phyloP scores from a whole-genome alignment of 371 early-diverging fungal genomes.

The Circinella minor region DNA sequence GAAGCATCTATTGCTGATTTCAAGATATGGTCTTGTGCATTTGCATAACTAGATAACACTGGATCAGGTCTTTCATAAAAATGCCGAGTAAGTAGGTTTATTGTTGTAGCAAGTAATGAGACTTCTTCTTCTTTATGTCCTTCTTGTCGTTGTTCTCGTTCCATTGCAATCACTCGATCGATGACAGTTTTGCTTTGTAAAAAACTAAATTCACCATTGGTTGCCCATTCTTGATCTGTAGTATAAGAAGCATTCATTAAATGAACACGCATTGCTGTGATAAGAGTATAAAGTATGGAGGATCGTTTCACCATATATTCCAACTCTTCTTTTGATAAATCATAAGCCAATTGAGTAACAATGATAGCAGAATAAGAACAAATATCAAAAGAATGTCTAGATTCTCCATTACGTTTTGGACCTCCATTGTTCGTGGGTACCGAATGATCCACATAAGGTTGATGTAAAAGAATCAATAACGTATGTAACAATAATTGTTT shows the following conservation, averaged over 20 bases:
- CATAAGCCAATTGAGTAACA: constrained; percentile 36
- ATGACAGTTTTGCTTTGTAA: constrained; percentile 15
- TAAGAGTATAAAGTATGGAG: constrained; percentile 37
- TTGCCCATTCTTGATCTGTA: constrained; percentile 23
- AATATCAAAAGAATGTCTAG: constrained; percentile 41
- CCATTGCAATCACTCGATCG: neutral
- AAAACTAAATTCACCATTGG: constrained; percentile 28
- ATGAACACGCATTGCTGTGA: constrained; percentile 48
- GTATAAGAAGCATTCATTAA: constrained; percentile 40
- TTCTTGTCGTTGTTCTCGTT: neutral
- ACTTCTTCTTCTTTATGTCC: too few relatives aligned
- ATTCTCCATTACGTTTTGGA: constrained; percentile 16
- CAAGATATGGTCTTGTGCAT: neutral
- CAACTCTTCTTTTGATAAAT: constrained; percentile 24
- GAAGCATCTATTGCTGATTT: neutral
- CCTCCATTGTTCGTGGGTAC: constrained; percentile 1
- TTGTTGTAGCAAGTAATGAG: neutral
- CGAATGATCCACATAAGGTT: constrained; percentile 43
- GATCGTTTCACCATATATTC: constrained; percentile 46
- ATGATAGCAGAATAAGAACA: constrained; percentile 43
- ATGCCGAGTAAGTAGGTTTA: neutral
- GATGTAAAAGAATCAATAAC: constrained; percentile 42
- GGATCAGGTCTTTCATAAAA: constrained; percentile 7
- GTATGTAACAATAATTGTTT: constrained; percentile 24
- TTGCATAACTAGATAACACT: constrained; percentile 7